These are phyloP conservation scores for Pichiaceae sp. DNA, from an alignment of 1,139 yeast species.

Conservation along the genomic window DNA sequence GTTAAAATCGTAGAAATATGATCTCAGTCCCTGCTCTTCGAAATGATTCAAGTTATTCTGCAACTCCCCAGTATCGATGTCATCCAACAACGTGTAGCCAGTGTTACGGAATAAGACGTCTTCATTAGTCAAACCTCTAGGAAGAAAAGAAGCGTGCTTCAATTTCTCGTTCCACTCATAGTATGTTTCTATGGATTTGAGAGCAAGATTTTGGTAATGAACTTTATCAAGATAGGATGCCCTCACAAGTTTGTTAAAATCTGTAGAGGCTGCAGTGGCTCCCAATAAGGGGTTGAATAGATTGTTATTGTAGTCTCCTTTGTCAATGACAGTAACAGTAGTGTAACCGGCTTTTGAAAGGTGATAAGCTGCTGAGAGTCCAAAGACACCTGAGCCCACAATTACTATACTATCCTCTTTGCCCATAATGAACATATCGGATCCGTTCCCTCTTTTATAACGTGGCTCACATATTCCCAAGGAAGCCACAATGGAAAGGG, in stretches of 20 bases:
- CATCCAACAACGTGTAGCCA: conserved; percentile 12
- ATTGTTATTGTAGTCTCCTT: conserved; percentile 4
- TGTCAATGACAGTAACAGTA: conserved; percentile 5
- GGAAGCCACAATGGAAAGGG: too few relatives aligned
- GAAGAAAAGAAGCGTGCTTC: conserved; percentile 11
- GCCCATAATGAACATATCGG: too few relatives aligned
- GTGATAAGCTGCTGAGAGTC: conserved; percentile 30
- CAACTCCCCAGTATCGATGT: conserved; percentile 6
- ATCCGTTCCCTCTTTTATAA: neutral
- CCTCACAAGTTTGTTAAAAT: conserved; percentile 23
- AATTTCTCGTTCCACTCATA: conserved; percentile 9
- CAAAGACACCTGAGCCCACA: conserved; percentile 25
- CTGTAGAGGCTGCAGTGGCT: conserved; percentile 24
- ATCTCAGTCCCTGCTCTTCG: conserved; percentile 14
- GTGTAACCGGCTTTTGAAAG: conserved; percentile 16
- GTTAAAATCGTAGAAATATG: conserved; percentile 19
- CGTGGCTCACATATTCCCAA: neutral
- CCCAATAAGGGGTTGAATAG: conserved; percentile 7
- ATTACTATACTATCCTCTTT: neutral
- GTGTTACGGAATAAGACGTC: conserved; percentile 8
- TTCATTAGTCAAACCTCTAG: conserved; percentile 3
- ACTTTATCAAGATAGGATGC: conserved; percentile 20
- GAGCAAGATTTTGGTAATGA: conserved; percentile 20
- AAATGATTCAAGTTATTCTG: conserved; percentile 13
- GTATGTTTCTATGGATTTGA: conserved; percentile 10